phyloP scores from a whole-genome alignment of 345 rosid genomes.

The Dovyalis caffra region DNA sequence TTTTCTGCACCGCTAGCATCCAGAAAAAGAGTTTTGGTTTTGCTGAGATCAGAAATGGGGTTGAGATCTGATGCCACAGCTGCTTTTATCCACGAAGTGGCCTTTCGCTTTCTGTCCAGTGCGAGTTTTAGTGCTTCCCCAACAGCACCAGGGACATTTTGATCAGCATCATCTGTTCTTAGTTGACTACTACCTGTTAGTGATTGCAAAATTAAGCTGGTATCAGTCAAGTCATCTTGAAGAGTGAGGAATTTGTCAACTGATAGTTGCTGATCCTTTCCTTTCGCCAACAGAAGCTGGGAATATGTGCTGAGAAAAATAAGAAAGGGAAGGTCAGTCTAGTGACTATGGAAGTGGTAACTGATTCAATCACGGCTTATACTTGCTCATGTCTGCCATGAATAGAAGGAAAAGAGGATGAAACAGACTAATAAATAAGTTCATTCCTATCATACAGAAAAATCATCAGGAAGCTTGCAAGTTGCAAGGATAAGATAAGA shows the following conservation, averaged over 20 bases:
- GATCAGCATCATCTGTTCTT: conserved; percentile 18
- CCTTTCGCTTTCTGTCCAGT: conserved; percentile 48
- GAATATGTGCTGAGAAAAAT: conserved; percentile 48
- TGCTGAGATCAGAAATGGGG: conserved; percentile 19
- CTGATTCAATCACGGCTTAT: too few species aligned
- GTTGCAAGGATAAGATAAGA: too few species aligned
- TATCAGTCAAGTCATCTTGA: conserved; percentile 52
- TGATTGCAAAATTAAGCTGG: conserved; percentile 44
- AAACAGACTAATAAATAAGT: too few species aligned
- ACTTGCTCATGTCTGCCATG: too few species aligned
- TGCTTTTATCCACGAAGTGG: conserved; percentile 53
- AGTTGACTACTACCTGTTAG: conserved; percentile 16
- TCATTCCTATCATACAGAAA: too few species aligned
- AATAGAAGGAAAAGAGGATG: too few species aligned
- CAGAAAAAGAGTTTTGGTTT: neutral
- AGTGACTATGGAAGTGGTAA: neutral
- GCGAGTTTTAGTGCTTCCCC: conserved; percentile 34
- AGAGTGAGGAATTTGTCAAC: conserved; percentile 51
- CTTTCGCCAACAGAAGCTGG: conserved; percentile 44
- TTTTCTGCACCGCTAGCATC: neutral
- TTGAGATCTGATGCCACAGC: conserved; percentile 59
- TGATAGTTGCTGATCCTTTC: conserved; percentile 37
- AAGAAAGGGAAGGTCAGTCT: neutral
- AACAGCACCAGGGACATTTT: conserved; percentile 9
- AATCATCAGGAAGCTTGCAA: too few species aligned